phyloP scores from a whole-genome alignment of 305 asterid genomes.

The Caryopteris hybrid region DNA sequence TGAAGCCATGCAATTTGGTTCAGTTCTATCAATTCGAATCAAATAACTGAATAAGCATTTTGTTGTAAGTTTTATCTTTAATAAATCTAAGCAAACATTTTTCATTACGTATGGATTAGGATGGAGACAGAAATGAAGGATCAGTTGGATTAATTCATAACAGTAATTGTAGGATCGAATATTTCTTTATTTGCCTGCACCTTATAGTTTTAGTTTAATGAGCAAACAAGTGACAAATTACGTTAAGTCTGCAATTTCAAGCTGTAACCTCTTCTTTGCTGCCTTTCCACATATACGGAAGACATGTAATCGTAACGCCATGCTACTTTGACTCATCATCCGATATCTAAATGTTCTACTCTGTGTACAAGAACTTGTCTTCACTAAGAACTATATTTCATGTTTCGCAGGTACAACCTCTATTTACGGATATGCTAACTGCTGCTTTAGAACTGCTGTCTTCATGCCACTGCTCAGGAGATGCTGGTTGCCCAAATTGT shows the following conservation, averaged over 20 bases:
- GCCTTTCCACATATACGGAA: too few relatives aligned
- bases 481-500: constrained; percentile 87
- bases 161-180: too few relatives aligned
- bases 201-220: too few relatives aligned
- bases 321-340: too few relatives aligned
- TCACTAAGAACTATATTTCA: background rate
- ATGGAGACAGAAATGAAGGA: too few relatives aligned
- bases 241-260: too few relatives aligned
- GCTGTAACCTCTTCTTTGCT: too few relatives aligned
- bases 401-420: constrained; percentile 63
- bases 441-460: constrained; percentile 83
- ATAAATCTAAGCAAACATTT: background rate
- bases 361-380: background rate
- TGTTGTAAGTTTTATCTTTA: background rate
- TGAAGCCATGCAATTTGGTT: background rate
- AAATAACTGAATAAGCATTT: background rate
- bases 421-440: constrained; percentile 58
- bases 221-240: too few relatives aligned
- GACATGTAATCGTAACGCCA: too few relatives aligned
- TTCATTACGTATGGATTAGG: too few relatives aligned
- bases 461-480: constrained; percentile 76
- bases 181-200: too few relatives aligned
- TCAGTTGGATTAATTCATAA: too few relatives aligned
- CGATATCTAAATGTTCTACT: background rate
- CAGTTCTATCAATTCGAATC: background rate